phyloP scores from a whole-genome alignment of 352 stramenopile species.

The Pythium apleroticum region DNA sequence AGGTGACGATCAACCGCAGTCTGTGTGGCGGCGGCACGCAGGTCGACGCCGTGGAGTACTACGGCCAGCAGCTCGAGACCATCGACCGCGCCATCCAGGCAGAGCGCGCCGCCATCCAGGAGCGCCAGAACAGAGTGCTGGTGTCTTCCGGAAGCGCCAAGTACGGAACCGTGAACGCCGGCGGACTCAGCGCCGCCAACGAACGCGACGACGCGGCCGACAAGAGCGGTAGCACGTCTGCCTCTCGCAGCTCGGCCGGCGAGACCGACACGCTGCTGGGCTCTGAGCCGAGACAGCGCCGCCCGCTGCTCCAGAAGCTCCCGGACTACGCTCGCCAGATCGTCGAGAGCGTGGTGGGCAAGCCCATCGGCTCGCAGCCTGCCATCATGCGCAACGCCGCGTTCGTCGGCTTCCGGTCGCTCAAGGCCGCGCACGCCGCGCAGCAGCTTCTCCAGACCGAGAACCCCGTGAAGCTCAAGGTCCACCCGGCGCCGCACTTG shows the following conservation, averaged over 20 bases:
- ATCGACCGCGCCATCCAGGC: conserved; percentile 51
- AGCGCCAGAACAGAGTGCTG: conserved; percentile 41
- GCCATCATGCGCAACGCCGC: conserved; percentile 60
- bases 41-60: conserved; percentile 67
- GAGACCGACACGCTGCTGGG: conserved; percentile 11
- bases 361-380: conserved; percentile 30
- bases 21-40: conserved; percentile 44
- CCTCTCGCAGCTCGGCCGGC: not conserved
- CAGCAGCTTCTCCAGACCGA: conserved; percentile 76
- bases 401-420: conserved; percentile 72
- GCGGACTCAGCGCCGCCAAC: conserved; percentile 18
- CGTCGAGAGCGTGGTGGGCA: conserved; percentile 25
- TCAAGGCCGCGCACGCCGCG: conserved; percentile 60
- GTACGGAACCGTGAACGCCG: conserved; percentile 23
- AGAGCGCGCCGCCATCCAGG: conserved; percentile 48
- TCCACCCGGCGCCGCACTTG: conserved; percentile 62
- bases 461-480: conserved; percentile 58
- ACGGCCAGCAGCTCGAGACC: conserved; percentile 44
- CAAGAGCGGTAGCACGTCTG: not conserved
- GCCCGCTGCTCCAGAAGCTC: conserved; percentile 21
- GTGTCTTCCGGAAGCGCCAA: not conserved
- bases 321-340: conserved; percentile 32
- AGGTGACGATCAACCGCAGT: conserved; percentile 37
- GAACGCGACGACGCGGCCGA: conserved; percentile 20
- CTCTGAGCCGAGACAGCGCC: not conserved